Evolutionary conservation across 2,329 filamentous ascomycete species (phyloP).

Genomic region (Fusarium tuaranense): DNA sequence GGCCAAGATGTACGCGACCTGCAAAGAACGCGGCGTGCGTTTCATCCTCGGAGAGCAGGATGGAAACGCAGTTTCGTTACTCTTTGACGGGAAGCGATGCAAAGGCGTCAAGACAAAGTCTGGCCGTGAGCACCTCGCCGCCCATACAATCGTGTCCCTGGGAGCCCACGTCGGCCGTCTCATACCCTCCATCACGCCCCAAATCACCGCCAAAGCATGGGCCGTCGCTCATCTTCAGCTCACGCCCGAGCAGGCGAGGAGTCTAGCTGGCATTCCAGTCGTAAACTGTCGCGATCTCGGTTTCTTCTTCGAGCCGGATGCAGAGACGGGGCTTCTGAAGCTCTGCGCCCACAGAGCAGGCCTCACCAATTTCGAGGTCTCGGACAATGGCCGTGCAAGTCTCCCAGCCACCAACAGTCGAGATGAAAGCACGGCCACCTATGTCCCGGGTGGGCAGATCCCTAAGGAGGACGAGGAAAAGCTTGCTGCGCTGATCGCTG

Average conservation of each 20-base stretch:
- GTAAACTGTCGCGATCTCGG: conserved; percentile 70
- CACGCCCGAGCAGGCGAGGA: conserved; percentile 62
- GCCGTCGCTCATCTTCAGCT: conserved; percentile 69
- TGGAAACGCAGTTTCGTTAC: background rate
- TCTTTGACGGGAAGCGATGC: conserved; percentile 2
- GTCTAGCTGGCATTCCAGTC: conserved; percentile 68
- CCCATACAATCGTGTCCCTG: conserved; percentile 60
- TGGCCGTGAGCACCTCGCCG: conserved; percentile 20
- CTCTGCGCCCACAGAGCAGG: conserved; percentile 68
- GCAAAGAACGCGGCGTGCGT: conserved; percentile 52
- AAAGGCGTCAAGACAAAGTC: conserved; percentile 17
- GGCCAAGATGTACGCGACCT: conserved; percentile 57
- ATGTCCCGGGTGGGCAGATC: conserved; percentile 44
- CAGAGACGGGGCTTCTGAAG: conserved; percentile 66
- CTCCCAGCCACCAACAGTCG: conserved; percentile 52
- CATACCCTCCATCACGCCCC: conserved; percentile 58
- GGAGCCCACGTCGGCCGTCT: conserved; percentile 62
- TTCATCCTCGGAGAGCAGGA: conserved; percentile 50
- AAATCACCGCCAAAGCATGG: conserved; percentile 67
- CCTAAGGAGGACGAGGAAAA: conserved; percentile 64
- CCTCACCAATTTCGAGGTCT: conserved; percentile 56
- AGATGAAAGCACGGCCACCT: background rate
- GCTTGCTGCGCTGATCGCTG: conserved; percentile 59
- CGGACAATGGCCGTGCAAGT: conserved; percentile 42
- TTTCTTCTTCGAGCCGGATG: conserved; percentile 74